Percentiles rank a stretch among this genome's conserved stretches.
Evolutionary conservation across 2,329 filamentous ascomycete genomes (phyloP).

Genomic region (Tolypocladium sp.): DNA sequence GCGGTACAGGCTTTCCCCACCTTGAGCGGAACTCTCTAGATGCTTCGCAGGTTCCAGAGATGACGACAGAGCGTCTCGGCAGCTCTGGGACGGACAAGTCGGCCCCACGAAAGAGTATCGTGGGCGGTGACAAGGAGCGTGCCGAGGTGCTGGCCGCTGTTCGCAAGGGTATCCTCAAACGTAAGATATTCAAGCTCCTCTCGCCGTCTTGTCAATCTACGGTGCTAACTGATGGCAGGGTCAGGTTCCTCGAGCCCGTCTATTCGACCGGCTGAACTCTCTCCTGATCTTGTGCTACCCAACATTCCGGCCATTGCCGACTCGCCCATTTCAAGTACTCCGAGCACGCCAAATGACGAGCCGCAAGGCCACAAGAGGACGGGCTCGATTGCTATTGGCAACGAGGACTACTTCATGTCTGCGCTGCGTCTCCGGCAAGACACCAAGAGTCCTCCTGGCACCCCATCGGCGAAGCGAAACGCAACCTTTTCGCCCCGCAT

Average conservation of each 20-base stretch:
- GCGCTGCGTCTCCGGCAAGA: slow-evolving; percentile 65
- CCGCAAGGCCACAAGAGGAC: slow-evolving; percentile 55
- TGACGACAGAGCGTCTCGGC: slow-evolving; percentile 39
- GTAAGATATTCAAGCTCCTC: slow-evolving; percentile 33
- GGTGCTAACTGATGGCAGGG: slow-evolving; percentile 8
- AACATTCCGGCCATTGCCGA: slow-evolving; percentile 58
- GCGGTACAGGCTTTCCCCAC: slow-evolving; percentile 73
- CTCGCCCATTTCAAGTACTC: slow-evolving; percentile 75
- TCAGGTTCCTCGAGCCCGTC: slow-evolving; percentile 59
- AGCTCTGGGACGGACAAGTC: slow-evolving; percentile 53
- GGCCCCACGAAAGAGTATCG: slow-evolving; percentile 71
- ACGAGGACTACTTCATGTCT: slow-evolving; percentile 84
- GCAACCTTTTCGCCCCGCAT: slow-evolving; percentile 84
- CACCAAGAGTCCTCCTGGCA: slow-evolving; percentile 71
- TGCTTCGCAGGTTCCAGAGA: slow-evolving; percentile 38
- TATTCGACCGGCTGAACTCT: slow-evolving; percentile 50
- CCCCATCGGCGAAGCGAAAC: slow-evolving; percentile 56
- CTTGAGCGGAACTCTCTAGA: slow-evolving; percentile 77
- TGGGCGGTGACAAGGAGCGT: slow-evolving; percentile 82
- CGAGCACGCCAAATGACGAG: slow-evolving; percentile 80
- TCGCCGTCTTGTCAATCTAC: not conserved
- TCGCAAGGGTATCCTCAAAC: slow-evolving; percentile 92
- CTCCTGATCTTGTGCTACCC: slow-evolving; percentile 47
- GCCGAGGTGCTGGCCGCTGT: slow-evolving; percentile 88
- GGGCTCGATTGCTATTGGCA: slow-evolving; percentile 65